Percentiles rank a stretch among this genome's conserved stretches.
phyloP scores from a whole-genome alignment of 192 early-diverging fungal genomes.

The Dissophora ornata region DNA sequence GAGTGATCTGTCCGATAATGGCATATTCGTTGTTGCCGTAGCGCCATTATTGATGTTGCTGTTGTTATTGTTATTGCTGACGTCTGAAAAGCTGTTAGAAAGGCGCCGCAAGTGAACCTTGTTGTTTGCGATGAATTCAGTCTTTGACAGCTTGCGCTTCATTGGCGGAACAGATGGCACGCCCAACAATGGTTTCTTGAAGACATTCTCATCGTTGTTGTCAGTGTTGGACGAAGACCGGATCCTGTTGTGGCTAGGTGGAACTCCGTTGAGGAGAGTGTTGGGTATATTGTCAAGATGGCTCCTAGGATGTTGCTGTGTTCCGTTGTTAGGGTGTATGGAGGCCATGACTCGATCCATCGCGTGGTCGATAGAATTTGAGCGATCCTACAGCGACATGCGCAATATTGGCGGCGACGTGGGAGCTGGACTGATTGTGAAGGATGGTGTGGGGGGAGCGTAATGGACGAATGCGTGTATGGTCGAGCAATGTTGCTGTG shows the following conservation, averaged over 20 bases:
- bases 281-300: neutral
- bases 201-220: conserved; percentile 19
- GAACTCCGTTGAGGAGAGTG: neutral
- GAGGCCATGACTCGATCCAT: conserved; percentile 3
- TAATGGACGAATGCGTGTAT: too few relatives aligned
- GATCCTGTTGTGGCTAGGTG: neutral
- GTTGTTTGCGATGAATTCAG: conserved; percentile 15
- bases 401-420: too few relatives aligned
- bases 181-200: conserved; percentile 12
- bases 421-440: too few relatives aligned
- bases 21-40: conserved; percentile 1
- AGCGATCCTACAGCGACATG: neutral
- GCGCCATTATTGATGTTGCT: neutral
- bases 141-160: conserved; percentile 26
- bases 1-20: neutral
- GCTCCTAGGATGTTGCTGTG: neutral
- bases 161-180: conserved; percentile 4
- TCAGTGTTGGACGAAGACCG: too few relatives aligned
- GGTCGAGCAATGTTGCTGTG: too few relatives aligned
- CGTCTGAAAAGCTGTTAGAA: conserved; percentile 21
- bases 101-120: conserved; percentile 42
- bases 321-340: neutral
- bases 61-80: conserved; percentile 15
- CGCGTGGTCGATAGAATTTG: neutral
- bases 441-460: too few relatives aligned